A percentile compares a stretch with the other conserved stretches of the same genome.
Evolutionary conservation across 345 rosid species (phyloP).

Genomic region (Euphorbia pulcherrima): DNA sequence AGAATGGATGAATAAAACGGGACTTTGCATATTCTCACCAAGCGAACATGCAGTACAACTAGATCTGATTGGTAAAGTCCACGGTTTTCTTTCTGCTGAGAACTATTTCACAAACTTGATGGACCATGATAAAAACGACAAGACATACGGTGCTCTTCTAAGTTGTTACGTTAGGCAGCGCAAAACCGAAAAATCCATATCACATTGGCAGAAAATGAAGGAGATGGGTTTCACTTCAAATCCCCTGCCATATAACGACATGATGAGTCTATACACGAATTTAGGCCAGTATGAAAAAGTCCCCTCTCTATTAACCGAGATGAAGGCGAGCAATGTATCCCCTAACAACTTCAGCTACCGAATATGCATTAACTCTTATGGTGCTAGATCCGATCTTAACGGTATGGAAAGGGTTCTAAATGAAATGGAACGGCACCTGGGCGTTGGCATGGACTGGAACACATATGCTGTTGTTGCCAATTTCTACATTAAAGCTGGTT

Average conservation of each 20-base stretch:
- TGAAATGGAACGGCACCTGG: conserved; percentile 64
- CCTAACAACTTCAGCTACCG: conserved; percentile 84
- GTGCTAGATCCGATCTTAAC: conserved; percentile 49
- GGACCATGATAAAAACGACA: conserved; percentile 61
- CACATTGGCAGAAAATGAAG: conserved; percentile 66
- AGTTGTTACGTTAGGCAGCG: conserved; percentile 69
- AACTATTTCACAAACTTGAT: conserved; percentile 52
- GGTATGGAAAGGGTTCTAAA: conserved; percentile 48
- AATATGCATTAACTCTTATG: conserved; percentile 69
- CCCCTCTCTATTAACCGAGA: conserved; percentile 54
- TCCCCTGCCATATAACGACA: conserved; percentile 61
- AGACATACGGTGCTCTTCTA: conserved; percentile 84
- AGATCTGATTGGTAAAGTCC: conserved; percentile 72
- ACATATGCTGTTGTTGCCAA: conserved; percentile 73
- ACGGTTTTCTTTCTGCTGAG: conserved; percentile 63
- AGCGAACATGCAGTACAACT: conserved; percentile 77
- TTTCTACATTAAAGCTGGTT: conserved; percentile 57
- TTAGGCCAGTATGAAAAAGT: conserved; percentile 55
- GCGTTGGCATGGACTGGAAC: conserved; percentile 72
- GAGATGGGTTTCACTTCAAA: conserved; percentile 55
- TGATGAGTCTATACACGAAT: conserved; percentile 76
- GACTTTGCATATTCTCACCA: conserved; percentile 52
- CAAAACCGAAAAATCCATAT: conserved; percentile 53
- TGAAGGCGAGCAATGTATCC: conserved; percentile 52
- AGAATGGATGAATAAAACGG: conserved; percentile 68